Conservation (phyloP, 768 basidiomycete genomes). For the Leccinum subgranulosum region DNA sequence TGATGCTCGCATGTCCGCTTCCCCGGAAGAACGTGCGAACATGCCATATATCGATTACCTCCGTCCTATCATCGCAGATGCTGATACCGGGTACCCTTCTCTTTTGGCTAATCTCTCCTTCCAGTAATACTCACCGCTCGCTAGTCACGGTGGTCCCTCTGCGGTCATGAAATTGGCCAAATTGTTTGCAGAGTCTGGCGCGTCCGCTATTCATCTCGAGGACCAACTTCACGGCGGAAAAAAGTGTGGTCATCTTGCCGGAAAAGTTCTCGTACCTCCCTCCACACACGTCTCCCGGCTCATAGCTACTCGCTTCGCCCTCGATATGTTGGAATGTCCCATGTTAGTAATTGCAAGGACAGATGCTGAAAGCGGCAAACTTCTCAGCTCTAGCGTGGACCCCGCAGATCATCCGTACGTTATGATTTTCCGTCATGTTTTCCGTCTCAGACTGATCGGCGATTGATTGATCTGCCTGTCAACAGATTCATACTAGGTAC, state of each 20-base stretch:
- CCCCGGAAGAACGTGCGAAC: conserved; percentile 60
- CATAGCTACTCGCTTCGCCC: conserved; percentile 82
- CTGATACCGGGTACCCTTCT: conserved; percentile 77
- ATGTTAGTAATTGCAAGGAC: conserved; percentile 91
- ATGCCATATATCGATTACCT: conserved; percentile 85
- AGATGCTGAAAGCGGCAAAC: conserved; percentile 83
- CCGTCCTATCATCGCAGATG: conserved; percentile 91
- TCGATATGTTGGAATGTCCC: conserved; percentile 84
- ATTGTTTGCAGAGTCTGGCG: conserved; percentile 92
- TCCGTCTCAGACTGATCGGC: conserved; percentile 4
- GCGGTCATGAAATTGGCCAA: conserved; percentile 94
- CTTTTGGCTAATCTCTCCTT: not conserved
- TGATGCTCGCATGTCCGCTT: conserved; percentile 72
- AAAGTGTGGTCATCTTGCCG: conserved; percentile 91
- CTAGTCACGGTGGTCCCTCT: conserved; percentile 87
- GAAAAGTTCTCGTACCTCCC: conserved; percentile 90
- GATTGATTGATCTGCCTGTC: conserved; percentile 1
- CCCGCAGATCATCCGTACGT: conserved; percentile 63
- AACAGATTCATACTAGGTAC: conserved; percentile 67
- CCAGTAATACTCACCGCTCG: conserved; percentile 6
- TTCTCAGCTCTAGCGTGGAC: conserved; percentile 84
- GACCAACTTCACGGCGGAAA: conserved; percentile 95
- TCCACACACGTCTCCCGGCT: conserved; percentile 85
- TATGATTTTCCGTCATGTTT: conserved; percentile 21
- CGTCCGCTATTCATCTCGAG: conserved; percentile 87